Conservation (phyloP, 2,329 filamentous ascomycete species). For the Cordyceps pruinosa region DNA sequence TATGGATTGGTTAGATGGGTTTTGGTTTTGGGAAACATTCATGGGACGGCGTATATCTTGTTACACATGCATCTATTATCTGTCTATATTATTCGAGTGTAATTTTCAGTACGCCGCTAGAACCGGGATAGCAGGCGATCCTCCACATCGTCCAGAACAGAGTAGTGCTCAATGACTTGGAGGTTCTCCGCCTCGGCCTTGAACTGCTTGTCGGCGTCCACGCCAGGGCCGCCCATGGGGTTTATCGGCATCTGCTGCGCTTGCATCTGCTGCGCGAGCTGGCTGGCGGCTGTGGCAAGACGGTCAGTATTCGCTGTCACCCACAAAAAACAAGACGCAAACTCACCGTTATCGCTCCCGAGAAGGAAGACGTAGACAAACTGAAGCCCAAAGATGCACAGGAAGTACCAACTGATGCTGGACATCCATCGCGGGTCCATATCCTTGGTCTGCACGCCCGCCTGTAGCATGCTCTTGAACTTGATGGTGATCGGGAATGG, state of each 20-base stretch:
- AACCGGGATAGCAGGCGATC: constrained; percentile 63
- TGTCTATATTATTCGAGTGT: constrained; percentile 16
- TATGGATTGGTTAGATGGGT: background rate
- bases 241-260: constrained; percentile 44
- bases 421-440: constrained; percentile 98
- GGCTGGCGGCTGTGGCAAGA: constrained; percentile 66
- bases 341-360: constrained; percentile 88
- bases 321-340: no score
- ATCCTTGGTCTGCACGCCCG: constrained; percentile 89
- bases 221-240: constrained; percentile 77
- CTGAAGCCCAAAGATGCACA: constrained; percentile 93
- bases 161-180: constrained; percentile 89
- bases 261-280: constrained; percentile 86
- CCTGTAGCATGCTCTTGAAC: constrained; percentile 99
- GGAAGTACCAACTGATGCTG: constrained; percentile 96
- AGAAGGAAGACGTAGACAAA: constrained; percentile 96
- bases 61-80: constrained; percentile 21
- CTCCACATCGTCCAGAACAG: constrained; percentile 82
- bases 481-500: constrained; percentile 96
- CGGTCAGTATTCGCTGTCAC: constrained; percentile 18
- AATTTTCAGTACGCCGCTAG: constrained; percentile 21
- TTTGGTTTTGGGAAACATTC: constrained; percentile 8
- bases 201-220: constrained; percentile 95
- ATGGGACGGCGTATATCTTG: constrained; percentile 15
- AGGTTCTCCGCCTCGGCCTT: constrained; percentile 88